These are phyloP conservation scores for Fusarium mexicanum DNA, from an alignment of 2,329 filamentous ascomycete species.

Conservation along the genomic window DNA sequence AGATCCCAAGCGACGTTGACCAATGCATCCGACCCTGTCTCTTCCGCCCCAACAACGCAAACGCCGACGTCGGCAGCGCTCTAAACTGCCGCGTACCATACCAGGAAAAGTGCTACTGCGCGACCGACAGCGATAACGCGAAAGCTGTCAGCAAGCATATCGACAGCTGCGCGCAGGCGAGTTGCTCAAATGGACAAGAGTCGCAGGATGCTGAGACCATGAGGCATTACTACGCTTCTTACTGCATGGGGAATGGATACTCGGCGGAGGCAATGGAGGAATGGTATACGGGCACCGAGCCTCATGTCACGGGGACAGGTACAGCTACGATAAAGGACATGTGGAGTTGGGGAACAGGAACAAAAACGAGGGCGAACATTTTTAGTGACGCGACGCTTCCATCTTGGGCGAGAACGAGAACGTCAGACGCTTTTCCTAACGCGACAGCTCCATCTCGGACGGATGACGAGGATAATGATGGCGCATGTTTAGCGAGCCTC, in stretches of 20 bases:
- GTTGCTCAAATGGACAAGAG: not conserved
- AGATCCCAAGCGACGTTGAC: not conserved
- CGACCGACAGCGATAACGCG: not conserved
- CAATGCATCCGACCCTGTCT: constrained; percentile 9
- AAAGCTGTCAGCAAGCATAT: not conserved
- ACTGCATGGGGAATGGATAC: not conserved
- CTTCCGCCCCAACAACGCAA: not conserved
- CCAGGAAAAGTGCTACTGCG: not conserved
- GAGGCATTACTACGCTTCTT: constrained; percentile 2
- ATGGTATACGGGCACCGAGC: not conserved
- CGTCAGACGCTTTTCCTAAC: not conserved
- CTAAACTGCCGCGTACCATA: not conserved
- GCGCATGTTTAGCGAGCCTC: not conserved
- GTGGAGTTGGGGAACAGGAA: not conserved
- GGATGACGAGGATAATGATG: not conserved
- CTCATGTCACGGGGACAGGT: not conserved
- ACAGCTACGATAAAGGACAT: not conserved
- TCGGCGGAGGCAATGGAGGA: not conserved
- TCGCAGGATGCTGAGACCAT: not conserved
- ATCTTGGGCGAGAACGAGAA: too few relatives aligned
- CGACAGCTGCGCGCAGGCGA: not conserved
- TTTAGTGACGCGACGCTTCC: too few relatives aligned
- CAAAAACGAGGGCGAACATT: too few relatives aligned
- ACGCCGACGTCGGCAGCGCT: not conserved
- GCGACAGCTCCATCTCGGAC: not conserved